Percentiles rank a stretch among this genome's conserved stretches.
phyloP scores from a whole-genome alignment of 805 yeast species.

The Yamadazyma sp. region DNA sequence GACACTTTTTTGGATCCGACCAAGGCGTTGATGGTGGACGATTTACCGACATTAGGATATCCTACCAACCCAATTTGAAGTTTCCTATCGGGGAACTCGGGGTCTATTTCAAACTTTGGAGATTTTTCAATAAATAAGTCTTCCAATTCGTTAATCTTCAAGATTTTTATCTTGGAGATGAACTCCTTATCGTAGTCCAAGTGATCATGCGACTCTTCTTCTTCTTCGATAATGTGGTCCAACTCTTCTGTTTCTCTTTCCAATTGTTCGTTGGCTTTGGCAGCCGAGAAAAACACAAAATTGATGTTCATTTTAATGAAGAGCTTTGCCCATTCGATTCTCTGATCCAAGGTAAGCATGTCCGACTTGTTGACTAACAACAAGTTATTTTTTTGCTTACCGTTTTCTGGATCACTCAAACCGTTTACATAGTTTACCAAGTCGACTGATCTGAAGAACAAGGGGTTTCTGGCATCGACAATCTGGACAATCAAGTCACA shows the following conservation, averaged over 20 bases:
- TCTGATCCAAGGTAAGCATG: slow-evolving; percentile 71
- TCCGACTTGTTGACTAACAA: slow-evolving; percentile 93
- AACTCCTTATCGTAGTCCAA: slow-evolving; percentile 20
- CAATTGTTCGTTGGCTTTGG: slow-evolving; percentile 71
- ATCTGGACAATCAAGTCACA: slow-evolving; percentile 93
- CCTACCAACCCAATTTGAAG: slow-evolving; percentile 95
- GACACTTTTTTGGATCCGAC: slow-evolving; percentile 98
- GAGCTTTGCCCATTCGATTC: slow-evolving; percentile 84
- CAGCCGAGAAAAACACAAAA: slow-evolving; percentile 92
- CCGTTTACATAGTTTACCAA: slow-evolving; percentile 81
- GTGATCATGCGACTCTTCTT: slow-evolving; percentile 14
- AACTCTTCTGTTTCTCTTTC: slow-evolving; percentile 52
- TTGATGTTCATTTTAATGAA: slow-evolving; percentile 67
- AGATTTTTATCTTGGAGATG: slow-evolving; percentile 55
- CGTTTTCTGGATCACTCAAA: slow-evolving; percentile 51
- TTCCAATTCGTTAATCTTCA: slow-evolving; percentile 84
- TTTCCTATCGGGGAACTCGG: slow-evolving; percentile 57
- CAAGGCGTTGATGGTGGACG: slow-evolving; percentile 96
- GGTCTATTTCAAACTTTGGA: slow-evolving; percentile 60
- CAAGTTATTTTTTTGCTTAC: slow-evolving; percentile 64
- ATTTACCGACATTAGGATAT: slow-evolving; percentile 91
- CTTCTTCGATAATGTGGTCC: slow-evolving; percentile 34
- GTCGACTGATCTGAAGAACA: slow-evolving; percentile 85
- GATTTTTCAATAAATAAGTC: slow-evolving; percentile 72
- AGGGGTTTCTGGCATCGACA: slow-evolving; percentile 95